Conservation (phyloP, 2,329 filamentous ascomycete genomes). For the Aspergillus sojae region DNA sequence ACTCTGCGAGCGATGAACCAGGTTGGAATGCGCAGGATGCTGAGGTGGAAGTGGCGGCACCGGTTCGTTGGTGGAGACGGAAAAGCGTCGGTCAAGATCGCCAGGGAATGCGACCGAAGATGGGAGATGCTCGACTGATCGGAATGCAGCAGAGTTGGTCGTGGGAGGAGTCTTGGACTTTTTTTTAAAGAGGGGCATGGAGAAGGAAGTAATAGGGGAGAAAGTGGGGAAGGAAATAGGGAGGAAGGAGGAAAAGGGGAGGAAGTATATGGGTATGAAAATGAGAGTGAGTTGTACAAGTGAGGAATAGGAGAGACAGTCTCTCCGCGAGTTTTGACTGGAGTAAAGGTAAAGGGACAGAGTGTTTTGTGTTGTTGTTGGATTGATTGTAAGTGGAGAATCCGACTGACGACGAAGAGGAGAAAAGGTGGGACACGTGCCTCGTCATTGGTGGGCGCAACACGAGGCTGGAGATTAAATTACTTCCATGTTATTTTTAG, state of each 20-base stretch:
- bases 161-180: slow-evolving; percentile 23
- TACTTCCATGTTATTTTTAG: not conserved
- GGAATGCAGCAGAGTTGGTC: slow-evolving; percentile 18
- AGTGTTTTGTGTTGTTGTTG: not conserved
- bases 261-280: slow-evolving; percentile 1
- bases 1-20: slow-evolving; percentile 28
- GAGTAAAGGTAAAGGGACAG: not conserved
- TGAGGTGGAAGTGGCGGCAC: slow-evolving; percentile 5
- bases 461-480: not conserved
- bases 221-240: not conserved
- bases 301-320: not conserved
- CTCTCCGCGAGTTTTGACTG: not conserved
- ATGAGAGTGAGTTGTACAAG: not conserved
- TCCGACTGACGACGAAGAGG: not conserved
- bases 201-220: slow-evolving; percentile 5
- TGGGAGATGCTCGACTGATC: slow-evolving; percentile 25
- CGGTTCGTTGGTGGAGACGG: slow-evolving; percentile 16
- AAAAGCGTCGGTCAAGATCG: slow-evolving; percentile 15
- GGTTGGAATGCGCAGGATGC: slow-evolving; percentile 11
- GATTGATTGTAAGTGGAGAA: not conserved
- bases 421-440: slow-evolving; percentile 1
- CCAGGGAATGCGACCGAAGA: slow-evolving; percentile 6
- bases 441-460: not conserved
- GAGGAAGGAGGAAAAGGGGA: slow-evolving; percentile 1
- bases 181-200: slow-evolving; percentile 30